Conservation (phyloP, 352 stramenopile species). For the Globisporangium lucens region DNA sequence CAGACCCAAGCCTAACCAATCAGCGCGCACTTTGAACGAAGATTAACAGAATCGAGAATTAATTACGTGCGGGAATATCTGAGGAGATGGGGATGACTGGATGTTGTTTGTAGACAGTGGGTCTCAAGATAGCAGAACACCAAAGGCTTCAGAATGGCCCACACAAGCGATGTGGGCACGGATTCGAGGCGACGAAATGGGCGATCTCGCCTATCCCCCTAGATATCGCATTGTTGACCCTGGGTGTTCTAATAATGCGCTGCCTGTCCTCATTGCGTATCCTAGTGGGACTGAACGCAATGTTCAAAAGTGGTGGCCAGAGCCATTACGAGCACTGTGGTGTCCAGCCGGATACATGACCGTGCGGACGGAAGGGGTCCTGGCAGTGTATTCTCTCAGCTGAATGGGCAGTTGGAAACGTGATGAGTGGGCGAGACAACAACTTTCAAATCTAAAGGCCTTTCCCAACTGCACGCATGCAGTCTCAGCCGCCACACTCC, state of each 20-base stretch:
- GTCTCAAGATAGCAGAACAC: background rate
- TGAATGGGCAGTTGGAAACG: background rate
- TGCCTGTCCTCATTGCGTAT: background rate
- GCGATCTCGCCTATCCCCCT: background rate
- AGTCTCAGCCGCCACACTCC: background rate
- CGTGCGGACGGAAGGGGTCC: background rate
- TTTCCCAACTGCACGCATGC: background rate
- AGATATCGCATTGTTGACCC: background rate
- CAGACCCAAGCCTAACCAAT: background rate
- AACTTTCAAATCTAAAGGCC: background rate
- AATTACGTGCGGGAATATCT: background rate
- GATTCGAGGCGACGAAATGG: background rate
- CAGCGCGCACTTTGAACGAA: background rate
- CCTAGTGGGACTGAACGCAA: background rate
- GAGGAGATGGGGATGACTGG: background rate
- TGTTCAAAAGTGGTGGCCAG: background rate
- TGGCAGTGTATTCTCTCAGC: background rate
- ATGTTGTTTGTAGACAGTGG: background rate
- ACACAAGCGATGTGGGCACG: background rate
- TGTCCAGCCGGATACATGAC: background rate
- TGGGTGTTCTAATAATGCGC: background rate
- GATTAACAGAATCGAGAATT: background rate
- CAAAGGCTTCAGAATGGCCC: background rate
- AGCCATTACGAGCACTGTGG: background rate
- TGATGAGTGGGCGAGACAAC: background rate